Evolutionary conservation across 768 basidiomycete species (phyloP), one percentile per base, ranked within the genome.

Genomic region (Boletales sp.): DNA sequence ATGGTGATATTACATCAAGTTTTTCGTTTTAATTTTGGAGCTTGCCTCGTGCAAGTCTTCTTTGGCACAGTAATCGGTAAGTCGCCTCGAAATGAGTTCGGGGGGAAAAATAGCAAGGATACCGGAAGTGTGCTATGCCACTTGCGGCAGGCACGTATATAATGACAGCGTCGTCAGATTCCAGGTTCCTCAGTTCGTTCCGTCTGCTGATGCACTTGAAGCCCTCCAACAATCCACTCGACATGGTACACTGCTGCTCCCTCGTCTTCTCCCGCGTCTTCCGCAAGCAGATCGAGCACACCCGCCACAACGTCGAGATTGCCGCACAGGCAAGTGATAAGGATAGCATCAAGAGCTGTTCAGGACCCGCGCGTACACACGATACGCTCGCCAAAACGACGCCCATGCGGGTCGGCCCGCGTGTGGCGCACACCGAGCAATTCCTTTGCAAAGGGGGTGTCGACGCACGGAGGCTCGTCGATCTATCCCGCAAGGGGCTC

Each of bases 391-490:
- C 46, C 41, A 60, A 59, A 44, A 64, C 57, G 19, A 46, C 49
- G 19, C 69, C 61, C 12, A 49, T 58, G 36, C 60, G 46, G 40
- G 59, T 66, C 21, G 69, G 69, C 10, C 67, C 69, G 5, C 69
- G 69, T 41, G 65, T 69, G 8, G 51, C 57, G n/a, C 71, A 69
- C 56, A 69, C 64, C 6, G 70, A 71, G 11, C 53, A 61, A 41
- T 71, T 72, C 35, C 38, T 64, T 25, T 71, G 70, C 55, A 60
- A 62, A 39, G 70, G 71, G 18, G 70, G 68, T 18, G 72, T 71
- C 35, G 69, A 71, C 41, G 63, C 68, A 7, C 18, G 58, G 37
- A 64, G 67, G 51, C 62, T 71, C 12, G 63, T 71, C n/a, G 43
- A 62, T 41, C 44, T 72, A 33, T 61, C 72, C 25, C 67, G 70